Percentiles rank a stretch among this genome's conserved stretches.
phyloP scores from a whole-genome alignment of 176 grass and related monocot species.

The Dendrocalamus sinicus region DNA sequence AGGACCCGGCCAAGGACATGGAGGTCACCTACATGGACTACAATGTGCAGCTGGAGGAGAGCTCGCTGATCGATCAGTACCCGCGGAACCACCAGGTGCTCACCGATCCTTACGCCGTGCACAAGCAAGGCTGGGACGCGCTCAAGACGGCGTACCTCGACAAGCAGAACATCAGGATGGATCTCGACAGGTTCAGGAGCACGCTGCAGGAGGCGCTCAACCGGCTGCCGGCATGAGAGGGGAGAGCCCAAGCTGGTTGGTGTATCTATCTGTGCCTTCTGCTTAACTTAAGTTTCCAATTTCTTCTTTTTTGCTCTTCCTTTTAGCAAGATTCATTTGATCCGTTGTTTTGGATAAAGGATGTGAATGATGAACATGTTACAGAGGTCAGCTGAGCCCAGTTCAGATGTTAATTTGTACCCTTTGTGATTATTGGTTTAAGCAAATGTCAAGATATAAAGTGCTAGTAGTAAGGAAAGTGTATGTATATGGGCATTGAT shows the following conservation, averaged over 20 bases:
- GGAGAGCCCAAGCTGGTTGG: neutral
- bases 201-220: slow-evolving; percentile 59
- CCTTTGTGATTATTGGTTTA: slow-evolving; percentile 31
- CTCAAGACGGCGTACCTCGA: slow-evolving; percentile 82
- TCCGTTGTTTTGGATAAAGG: slow-evolving; percentile 54
- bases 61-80: slow-evolving; percentile 82
- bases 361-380: slow-evolving; percentile 38
- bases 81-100: slow-evolving; percentile 83
- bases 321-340: slow-evolving; percentile 53
- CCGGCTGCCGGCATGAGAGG: slow-evolving; percentile 42
- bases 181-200: slow-evolving; percentile 60
- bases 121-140: slow-evolving; percentile 85
- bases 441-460: slow-evolving; percentile 22
- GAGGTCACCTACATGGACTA: slow-evolving; percentile 92
- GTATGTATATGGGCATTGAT: neutral
- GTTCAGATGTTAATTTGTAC: slow-evolving; percentile 17
- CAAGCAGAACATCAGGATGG: slow-evolving; percentile 83
- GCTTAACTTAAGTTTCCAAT: slow-evolving; percentile 33
- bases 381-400: slow-evolving; percentile 3
- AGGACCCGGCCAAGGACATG: slow-evolving; percentile 73
- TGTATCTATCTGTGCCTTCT: slow-evolving; percentile 55
- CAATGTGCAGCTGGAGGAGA: slow-evolving; percentile 77
- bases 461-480: neutral
- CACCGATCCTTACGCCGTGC: slow-evolving; percentile 67
- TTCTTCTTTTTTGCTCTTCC: slow-evolving; percentile 24